Percentiles rank a stretch among this genome's conserved stretches.
Conservation (phyloP, 1,284 basidiomycete genomes). For the Apiotrichum sp. region DNA sequence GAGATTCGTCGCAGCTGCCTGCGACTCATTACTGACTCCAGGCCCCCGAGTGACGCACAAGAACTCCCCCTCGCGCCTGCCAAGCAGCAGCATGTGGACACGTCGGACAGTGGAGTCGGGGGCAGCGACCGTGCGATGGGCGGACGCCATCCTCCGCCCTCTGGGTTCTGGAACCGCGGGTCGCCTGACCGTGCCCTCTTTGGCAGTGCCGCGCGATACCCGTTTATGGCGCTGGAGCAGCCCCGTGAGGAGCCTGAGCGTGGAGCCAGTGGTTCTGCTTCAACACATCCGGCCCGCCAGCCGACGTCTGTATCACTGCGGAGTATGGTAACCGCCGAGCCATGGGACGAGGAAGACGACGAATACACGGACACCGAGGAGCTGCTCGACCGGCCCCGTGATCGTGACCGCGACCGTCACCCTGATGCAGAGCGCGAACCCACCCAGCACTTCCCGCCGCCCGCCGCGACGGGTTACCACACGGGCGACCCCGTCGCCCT, state of each 20-base stretch:
- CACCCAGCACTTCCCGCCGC: slow-evolving; percentile 1
- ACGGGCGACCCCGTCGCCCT: slow-evolving; percentile 25
- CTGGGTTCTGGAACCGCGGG: slow-evolving; percentile 11
- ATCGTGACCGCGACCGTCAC: not conserved
- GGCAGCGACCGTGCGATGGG: not conserved
- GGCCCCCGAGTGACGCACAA: not conserved
- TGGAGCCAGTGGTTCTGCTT: not conserved
- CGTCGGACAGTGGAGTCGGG: not conserved
- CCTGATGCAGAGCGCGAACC: not conserved
- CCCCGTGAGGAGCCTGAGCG: slow-evolving; percentile 1
- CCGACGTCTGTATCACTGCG: slow-evolving; percentile 15
- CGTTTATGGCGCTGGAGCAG: slow-evolving; percentile 15
- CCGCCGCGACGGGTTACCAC: not conserved
- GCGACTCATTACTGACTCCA: not conserved
- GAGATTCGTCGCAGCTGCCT: too few relatives aligned
- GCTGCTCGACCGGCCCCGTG: not conserved
- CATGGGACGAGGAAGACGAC: slow-evolving; percentile 18
- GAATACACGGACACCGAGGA: slow-evolving; percentile 11
- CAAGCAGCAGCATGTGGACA: slow-evolving; percentile 10
- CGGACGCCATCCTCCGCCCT: not conserved
- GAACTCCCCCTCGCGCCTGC: slow-evolving; percentile 6
- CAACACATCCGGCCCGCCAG: not conserved
- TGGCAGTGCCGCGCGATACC: slow-evolving; percentile 9
- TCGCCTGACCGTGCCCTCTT: slow-evolving; percentile 13
- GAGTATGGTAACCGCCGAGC: slow-evolving; percentile 19